Conservation (phyloP, 306 rosid genomes). For the Citrullus amarus region DNA sequence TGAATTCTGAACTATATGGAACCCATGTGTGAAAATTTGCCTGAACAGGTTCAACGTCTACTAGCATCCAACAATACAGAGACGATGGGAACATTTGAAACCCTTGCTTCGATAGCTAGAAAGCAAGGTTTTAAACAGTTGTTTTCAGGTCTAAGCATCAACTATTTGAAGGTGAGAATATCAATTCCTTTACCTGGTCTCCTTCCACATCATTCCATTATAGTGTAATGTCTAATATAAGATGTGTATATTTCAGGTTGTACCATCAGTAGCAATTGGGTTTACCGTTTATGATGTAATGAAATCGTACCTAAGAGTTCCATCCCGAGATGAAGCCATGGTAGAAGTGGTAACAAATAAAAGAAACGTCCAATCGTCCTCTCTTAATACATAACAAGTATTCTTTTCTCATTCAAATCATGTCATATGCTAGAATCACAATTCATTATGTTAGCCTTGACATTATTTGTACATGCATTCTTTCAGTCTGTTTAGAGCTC, state of each 20-base stretch:
- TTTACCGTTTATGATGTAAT: slow-evolving; percentile 78
- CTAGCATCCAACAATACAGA: slow-evolving; percentile 40
- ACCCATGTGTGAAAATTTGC: slow-evolving; percentile 8
- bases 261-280: slow-evolving; percentile 94
- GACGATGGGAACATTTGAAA: slow-evolving; percentile 64
- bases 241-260: slow-evolving; percentile 52
- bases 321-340: slow-evolving; percentile 66
- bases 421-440: not conserved
- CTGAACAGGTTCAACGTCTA: slow-evolving; percentile 56
- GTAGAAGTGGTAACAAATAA: slow-evolving; percentile 39
- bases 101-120: slow-evolving; percentile 52
- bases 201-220: not conserved
- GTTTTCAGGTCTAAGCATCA: slow-evolving; percentile 95
- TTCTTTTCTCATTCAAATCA: not conserved
- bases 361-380: slow-evolving; percentile 36
- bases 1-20: not conserved
- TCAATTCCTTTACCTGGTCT: not conserved
- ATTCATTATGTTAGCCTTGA: not conserved
- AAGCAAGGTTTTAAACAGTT: slow-evolving; percentile 78
- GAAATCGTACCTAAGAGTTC: slow-evolving; percentile 66
- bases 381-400: slow-evolving; percentile 18
- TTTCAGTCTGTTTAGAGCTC: slow-evolving; percentile 24
- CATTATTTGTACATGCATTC: slow-evolving; percentile 38
- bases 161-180: slow-evolving; percentile 67
- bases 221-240: slow-evolving; percentile 17